Conservation (phyloP, 345 rosid genomes). For the Citrus sinensis region DVS_A1.0 CM039163.1:939001-939500, state of each 20-base stretch:
- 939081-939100: not conserved
- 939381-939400: slow-evolving; percentile 46
- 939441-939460: slow-evolving; percentile 55
- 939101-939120: slow-evolving; percentile 8
- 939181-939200: slow-evolving; percentile 13
- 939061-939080: not conserved
- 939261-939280: not conserved
- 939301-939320: not conserved
- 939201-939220: not conserved
- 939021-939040: not conserved
- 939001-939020: not conserved
- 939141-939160: slow-evolving; percentile 17
- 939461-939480: slow-evolving; percentile 65
- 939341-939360: slow-evolving; percentile 37
- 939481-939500: slow-evolving; percentile 56
- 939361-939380: slow-evolving; percentile 46
- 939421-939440: slow-evolving; percentile 41
- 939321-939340: slow-evolving; percentile 12
- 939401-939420: slow-evolving; percentile 56
- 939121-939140: slow-evolving; percentile 20
- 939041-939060: not conserved
- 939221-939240: not conserved
- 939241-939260: not conserved
- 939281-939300: not conserved
- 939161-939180: slow-evolving; percentile 13